Conservation (phyloP, 495 filamentous ascomycete genomes). For the Pyrenula aspistea region DNA sequence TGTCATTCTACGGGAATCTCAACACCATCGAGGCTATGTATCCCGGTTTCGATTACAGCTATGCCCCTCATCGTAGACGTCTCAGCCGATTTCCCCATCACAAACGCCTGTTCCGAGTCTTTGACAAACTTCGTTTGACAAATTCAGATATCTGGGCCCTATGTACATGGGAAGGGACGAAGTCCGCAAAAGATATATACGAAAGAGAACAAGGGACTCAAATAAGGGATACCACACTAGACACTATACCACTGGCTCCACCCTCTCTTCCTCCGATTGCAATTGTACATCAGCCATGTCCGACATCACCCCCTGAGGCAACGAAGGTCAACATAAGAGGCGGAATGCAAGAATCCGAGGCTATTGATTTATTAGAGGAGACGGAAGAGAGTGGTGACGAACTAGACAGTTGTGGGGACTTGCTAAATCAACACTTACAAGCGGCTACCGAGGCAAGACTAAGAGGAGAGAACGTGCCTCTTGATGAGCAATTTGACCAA, state of each 20-base stretch:
- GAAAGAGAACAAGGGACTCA: conserved; percentile 62
- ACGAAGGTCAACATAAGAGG: conserved; percentile 6
- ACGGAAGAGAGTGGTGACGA: conserved; percentile 57
- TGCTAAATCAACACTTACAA: conserved; percentile 61
- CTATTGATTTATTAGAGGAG: conserved; percentile 30
- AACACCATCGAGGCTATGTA: conserved; percentile 83
- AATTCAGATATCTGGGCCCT: conserved; percentile 61
- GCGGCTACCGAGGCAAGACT: conserved; percentile 54
- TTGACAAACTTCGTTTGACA: conserved; percentile 69
- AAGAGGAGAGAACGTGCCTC: conserved; percentile 45
- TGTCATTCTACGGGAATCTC: conserved; percentile 73
- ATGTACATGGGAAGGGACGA: conserved; percentile 90
- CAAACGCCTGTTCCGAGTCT: conserved; percentile 66
- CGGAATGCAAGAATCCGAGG: conserved; percentile 15
- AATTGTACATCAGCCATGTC: no score
- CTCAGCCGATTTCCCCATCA: conserved; percentile 75
- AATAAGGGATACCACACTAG: conserved; percentile 69
- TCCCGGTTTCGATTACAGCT: conserved; percentile 78
- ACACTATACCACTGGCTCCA: conserved; percentile 41
- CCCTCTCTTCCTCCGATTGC: conserved; percentile 21
- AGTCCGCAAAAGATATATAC: conserved; percentile 74
- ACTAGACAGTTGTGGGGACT: conserved; percentile 58
- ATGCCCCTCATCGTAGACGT: conserved; percentile 69
- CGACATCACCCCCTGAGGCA: conserved; percentile 13
- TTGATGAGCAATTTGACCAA: conserved; percentile 76